phyloP scores from a whole-genome alignment of 768 basidiomycete species.

The Tylopilus rubrobrunneus region DNA sequence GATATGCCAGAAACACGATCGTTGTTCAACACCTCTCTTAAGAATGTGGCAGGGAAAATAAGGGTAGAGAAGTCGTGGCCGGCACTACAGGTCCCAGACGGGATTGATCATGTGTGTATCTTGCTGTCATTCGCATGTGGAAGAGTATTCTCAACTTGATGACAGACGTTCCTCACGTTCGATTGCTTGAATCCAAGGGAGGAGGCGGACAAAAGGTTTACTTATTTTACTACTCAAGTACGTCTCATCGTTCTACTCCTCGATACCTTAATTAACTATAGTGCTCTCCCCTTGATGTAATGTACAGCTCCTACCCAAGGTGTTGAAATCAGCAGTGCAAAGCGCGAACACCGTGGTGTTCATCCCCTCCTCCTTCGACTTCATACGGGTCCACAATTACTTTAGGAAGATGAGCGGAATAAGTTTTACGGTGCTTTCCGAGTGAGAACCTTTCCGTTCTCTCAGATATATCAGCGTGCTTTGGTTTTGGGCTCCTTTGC shows the following conservation, averaged over 20 bases:
- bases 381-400: slow-evolving; percentile 85
- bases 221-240: slow-evolving; percentile 84
- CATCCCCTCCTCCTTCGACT: slow-evolving; percentile 95
- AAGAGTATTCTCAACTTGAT: neutral
- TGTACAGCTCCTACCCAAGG: slow-evolving; percentile 68
- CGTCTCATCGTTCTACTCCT: slow-evolving; percentile 2
- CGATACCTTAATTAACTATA: neutral
- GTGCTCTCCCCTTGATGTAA: neutral
- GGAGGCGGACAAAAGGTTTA: slow-evolving; percentile 85
- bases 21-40: slow-evolving; percentile 69
- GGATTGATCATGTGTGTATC: slow-evolving; percentile 69
- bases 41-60: slow-evolving; percentile 84
- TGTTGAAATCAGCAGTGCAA: slow-evolving; percentile 91
- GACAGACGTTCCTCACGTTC: slow-evolving; percentile 69
- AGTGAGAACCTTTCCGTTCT: slow-evolving; percentile 46
- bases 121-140: neutral
- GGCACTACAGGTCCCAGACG: slow-evolving; percentile 76
- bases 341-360: slow-evolving; percentile 86
- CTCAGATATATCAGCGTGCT: neutral
- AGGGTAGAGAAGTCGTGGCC: slow-evolving; percentile 64
- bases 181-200: slow-evolving; percentile 66
- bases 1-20: slow-evolving; percentile 87
- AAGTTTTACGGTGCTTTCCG: slow-evolving; percentile 82
- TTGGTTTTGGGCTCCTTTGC: neutral
- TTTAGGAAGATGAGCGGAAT: slow-evolving; percentile 70